Conservation (phyloP, 495 filamentous ascomycete species). For the Hyaloscypha bicolor region DNA sequence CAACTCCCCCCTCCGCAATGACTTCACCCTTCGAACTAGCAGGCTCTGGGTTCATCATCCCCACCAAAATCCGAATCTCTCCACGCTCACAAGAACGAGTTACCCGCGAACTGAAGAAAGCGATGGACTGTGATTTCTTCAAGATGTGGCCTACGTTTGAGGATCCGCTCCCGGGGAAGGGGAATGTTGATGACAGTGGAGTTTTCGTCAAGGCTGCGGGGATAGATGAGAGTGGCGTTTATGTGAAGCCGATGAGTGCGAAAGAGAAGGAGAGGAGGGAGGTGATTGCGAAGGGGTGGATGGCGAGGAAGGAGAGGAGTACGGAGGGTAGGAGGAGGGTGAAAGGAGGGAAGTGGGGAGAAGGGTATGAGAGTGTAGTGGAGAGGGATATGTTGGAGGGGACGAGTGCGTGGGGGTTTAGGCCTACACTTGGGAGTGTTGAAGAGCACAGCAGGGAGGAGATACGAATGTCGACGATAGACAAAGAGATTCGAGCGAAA, state of each 20-base stretch:
- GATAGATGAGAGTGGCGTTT: constrained; percentile 3
- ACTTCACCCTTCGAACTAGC: neutral
- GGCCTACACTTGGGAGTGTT: neutral
- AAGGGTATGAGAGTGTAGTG: constrained; percentile 7
- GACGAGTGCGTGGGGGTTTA: neutral
- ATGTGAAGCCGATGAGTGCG: neutral
- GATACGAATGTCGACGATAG: neutral
- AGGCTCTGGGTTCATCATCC: neutral
- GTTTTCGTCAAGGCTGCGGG: neutral
- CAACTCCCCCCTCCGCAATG: neutral
- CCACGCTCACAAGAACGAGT: neutral
- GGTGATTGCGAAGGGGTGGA: constrained; percentile 16
- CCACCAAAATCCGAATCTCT: neutral
- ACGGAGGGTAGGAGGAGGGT: neutral
- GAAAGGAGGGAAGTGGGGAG: neutral
- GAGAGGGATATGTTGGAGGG: constrained; percentile 5
- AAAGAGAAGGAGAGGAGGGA: constrained; percentile 12
- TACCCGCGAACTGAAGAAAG: neutral
- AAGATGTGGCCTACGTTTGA: constrained; percentile 5
- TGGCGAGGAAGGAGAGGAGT: constrained; percentile 8
- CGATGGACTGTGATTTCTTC: neutral
- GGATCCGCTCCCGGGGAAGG: neutral
- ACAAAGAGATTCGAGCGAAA: neutral
- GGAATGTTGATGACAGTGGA: neutral
- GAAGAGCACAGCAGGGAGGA: neutral